A percentile compares a stretch with the other conserved stretches of the same genome.
These are phyloP conservation scores for Apiospora saccharicola DNA, from an alignment of 2,329 filamentous ascomycete genomes.

Conservation along the genomic window DNA sequence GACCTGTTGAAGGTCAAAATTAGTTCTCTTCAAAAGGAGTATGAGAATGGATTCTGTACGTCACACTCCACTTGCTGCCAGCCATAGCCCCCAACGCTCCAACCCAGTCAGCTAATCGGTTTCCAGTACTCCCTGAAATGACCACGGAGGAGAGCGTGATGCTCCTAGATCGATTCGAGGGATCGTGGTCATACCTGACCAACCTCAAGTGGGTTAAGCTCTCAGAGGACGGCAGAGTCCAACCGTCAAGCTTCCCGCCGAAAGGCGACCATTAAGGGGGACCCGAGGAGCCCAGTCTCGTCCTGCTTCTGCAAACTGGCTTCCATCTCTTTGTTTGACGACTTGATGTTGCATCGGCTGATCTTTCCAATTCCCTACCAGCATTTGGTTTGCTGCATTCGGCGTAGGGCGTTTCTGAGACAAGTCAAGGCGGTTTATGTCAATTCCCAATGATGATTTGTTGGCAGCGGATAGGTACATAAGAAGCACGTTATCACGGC, in stretches of 20 bases:
- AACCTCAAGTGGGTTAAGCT: slow-evolving; percentile 81
- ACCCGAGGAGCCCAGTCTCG: slow-evolving; percentile 16
- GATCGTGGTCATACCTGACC: slow-evolving; percentile 81
- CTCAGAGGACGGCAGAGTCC: slow-evolving; percentile 67
- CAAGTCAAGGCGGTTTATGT: slow-evolving; percentile 29
- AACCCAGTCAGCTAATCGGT: slow-evolving; percentile 30
- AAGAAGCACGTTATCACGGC: slow-evolving; percentile 34
- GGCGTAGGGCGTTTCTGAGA: slow-evolving; percentile 38
- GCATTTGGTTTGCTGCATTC: slow-evolving; percentile 36
- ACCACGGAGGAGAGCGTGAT: slow-evolving; percentile 69
- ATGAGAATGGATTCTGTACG: slow-evolving; percentile 81
- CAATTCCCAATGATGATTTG: slow-evolving; percentile 29
- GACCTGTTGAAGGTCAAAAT: slow-evolving; percentile 78
- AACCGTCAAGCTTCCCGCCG: slow-evolving; percentile 81
- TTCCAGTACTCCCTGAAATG: slow-evolving; percentile 75
- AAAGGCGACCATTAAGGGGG: slow-evolving; percentile 51
- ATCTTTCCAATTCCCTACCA: slow-evolving; percentile 38
- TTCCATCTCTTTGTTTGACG: not conserved
- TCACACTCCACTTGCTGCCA: slow-evolving; percentile 29
- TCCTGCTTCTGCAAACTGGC: not conserved
- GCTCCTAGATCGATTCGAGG: slow-evolving; percentile 78
- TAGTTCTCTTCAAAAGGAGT: slow-evolving; percentile 77
- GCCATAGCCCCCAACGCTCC: not conserved
- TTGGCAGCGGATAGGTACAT: slow-evolving; percentile 39
- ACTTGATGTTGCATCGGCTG: slow-evolving; percentile 32